phyloP scores from a whole-genome alignment of 192 early-diverging fungal genomes.

The Linderina pennispora region DNA sequence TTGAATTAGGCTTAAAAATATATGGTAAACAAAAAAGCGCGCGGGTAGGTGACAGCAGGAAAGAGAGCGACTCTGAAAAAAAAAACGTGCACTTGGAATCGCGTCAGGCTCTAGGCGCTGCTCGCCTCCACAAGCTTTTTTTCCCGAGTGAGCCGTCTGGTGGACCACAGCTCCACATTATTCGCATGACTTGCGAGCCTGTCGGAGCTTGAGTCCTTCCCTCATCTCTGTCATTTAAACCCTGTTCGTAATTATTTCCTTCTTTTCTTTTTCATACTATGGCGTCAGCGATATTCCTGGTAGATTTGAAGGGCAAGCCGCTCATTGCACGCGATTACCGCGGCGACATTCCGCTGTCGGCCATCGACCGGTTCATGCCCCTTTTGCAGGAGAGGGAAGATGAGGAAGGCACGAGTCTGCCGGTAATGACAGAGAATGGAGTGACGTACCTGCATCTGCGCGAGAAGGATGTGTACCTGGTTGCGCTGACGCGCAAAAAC shows the following conservation, averaged over 20 bases:
- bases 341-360: constrained; percentile 94
- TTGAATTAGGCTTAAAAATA: too few species aligned
- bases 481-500: constrained; percentile 95
- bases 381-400: constrained; percentile 90
- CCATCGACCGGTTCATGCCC: constrained; percentile 98
- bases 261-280: constrained; percentile 12
- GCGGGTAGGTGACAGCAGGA: too few species aligned
- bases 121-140: too few species aligned
- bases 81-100: neutral
- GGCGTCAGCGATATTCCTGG: constrained; percentile 78
- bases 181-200: neutral
- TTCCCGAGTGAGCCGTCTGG: neutral
- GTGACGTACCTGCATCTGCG: constrained; percentile 92
- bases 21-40: too few species aligned
- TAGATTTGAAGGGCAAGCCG: constrained; percentile 98
- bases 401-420: constrained; percentile 81
- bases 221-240: neutral
- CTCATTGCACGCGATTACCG: constrained; percentile 97
- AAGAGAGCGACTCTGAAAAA: neutral
- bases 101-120: neutral
- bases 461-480: constrained; percentile 92
- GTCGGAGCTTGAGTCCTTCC: neutral
- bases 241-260: neutral
- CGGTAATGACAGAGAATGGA: constrained; percentile 93
- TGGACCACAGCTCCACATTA: neutral